Evolutionary conservation across 2,329 filamentous ascomycete genomes (phyloP).

Genomic region (Phoma sp.): DNA sequence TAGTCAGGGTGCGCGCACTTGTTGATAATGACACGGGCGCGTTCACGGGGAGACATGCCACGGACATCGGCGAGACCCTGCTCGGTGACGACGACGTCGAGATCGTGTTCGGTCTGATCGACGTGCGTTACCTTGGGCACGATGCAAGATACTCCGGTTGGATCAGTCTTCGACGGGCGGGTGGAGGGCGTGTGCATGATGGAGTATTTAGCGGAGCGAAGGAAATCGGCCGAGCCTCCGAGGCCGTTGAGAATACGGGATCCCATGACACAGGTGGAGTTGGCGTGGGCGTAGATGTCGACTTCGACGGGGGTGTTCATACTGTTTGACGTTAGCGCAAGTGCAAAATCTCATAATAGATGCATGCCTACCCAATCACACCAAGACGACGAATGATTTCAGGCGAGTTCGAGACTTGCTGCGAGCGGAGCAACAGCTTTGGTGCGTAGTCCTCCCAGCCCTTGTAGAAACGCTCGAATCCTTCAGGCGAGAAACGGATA

Average conservation of each 20-base stretch:
- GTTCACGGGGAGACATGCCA: conserved; percentile 79
- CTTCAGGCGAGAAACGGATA: conserved; percentile 88
- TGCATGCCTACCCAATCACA: conserved; percentile 65
- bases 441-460: conserved; percentile 81
- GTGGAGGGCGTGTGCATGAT: conserved; percentile 94
- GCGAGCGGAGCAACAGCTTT: conserved; percentile 85
- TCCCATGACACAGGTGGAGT: conserved; percentile 89
- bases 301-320: conserved; percentile 97
- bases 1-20: conserved; percentile 89
- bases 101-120: conserved; percentile 91
- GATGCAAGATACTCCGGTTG: conserved; percentile 82
- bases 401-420: conserved; percentile 86
- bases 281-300: conserved; percentile 93
- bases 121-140: conserved; percentile 94
- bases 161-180: conserved; percentile 81
- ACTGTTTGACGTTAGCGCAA: conserved; percentile 42
- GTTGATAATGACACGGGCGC: conserved; percentile 83
- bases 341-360: neutral
- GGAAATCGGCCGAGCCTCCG: conserved; percentile 82
- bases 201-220: conserved; percentile 79
- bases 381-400: conserved; percentile 89
- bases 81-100: conserved; percentile 84
- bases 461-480: conserved; percentile 90
- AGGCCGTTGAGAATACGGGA: conserved; percentile 87
- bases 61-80: conserved; percentile 85